Base-by-base conservation (phyloP, 192 early-diverging fungal genomes). In the Coemansia sp. region DNA sequence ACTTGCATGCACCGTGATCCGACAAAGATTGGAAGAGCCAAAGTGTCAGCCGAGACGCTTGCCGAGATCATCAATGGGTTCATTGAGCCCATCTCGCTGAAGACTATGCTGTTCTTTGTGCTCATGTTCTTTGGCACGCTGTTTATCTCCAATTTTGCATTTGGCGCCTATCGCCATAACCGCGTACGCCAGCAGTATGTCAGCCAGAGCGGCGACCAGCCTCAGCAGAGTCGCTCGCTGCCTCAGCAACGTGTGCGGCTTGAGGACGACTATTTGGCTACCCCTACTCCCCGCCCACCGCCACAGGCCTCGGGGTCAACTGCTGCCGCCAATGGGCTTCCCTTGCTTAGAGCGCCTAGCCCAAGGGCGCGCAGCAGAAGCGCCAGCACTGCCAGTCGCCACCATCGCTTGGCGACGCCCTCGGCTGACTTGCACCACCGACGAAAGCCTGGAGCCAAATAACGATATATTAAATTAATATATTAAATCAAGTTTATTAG, bases 31-130 rank as follows among this genome's bases (percentile, higher is more conserved):
- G 86, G 87, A 50, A 87, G 92, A 49, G 83, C 89, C 11, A 87
- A 89, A 53, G 86, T 95, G 15, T 88, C 90, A 0, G 92, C 94
- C 2, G 90, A 95, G 68, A 91, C 92, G 0, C 75, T 94, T 73
- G 94, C 90, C 24, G 87, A 90, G 49, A 93, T 94, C 32, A 73
- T 92, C 50, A 94, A 93, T 63, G 86, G 90, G 37, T 90, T 95
- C 62, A 87, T 94, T 35, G 89, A 95, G 32, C 89, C 91, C 8
- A 85, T 95, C 7, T 93, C 92, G n/a, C 88, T 90, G 59, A 95
- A 95, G 61, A 91, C 92, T 0, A 90, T 95, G 90, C 86, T 71
- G 61, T 82, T 85, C 53, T 82, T 85, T 69, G 62, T 78, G 49
- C 55, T 73, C 32, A 49, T 82, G 59, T 82, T 82, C 55, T 68